Base-by-base conservation (phyloP, 1,284 basidiomycete species). In the Rhizoctonia solani region DNA sequence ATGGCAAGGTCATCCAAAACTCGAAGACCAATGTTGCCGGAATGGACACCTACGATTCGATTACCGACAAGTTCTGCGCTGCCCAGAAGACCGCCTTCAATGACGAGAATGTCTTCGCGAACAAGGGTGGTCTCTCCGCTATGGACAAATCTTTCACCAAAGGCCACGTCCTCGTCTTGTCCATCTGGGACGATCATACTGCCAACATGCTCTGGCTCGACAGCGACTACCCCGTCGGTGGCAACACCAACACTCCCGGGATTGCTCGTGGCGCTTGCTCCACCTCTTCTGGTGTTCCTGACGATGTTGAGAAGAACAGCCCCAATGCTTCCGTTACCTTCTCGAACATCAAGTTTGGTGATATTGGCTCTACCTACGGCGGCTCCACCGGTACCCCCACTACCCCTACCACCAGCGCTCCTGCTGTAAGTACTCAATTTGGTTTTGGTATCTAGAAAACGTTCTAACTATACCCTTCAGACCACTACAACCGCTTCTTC, bases 171-270 rank as follows among this genome's bases (percentile, higher is more conserved):
- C 32, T 53, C 34, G 52, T 44, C 34, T 74, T 87, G 74, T 79
- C 77, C 71, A 72, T 86, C 69, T 85, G 84, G 84, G 83, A 85
- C 71, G 85, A 86, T 77, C 77, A 85, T 73, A 77, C 78, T 42
- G 82, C 79, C 69, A 76, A 81, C 73, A 85, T 86, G 84, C 79
- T 84, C 73, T 85, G 84, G 84, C 73, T 84, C 65, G 84, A 86
- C 77, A 78, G 76, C 72, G 76, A 73, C 77, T 85, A 85, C 77
- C 84, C 84, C 50, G 76, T 77, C 69, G 73, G 73, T 72, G 76
- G 74, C 21, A 72, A 76, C 71, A 72, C 81, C n/a, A 76, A 76
- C 67, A 66, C 69, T 79, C 81, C 83, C 54, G 84, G 83, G 75
- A 77, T 83, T 65, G 74, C 79, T 66, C 82, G 84, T 73, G 84